phyloP scores from a whole-genome alignment of 495 filamentous ascomycete genomes.

The Xylaria nigripes region DNA sequence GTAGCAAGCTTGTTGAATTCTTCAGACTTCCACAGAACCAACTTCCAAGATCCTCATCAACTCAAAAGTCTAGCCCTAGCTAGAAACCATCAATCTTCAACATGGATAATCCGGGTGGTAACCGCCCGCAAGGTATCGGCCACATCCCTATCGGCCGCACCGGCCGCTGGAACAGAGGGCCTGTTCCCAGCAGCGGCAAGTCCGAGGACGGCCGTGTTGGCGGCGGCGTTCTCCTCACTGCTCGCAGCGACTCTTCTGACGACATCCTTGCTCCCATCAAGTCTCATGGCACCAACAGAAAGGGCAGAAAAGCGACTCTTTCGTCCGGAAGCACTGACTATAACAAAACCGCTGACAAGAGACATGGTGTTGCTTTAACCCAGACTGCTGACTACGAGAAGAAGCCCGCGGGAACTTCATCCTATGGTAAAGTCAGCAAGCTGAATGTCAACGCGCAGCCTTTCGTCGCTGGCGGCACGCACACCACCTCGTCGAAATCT shows the following conservation, averaged over 20 bases:
- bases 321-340: neutral
- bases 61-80: neutral
- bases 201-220: slow-evolving; percentile 1
- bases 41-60: neutral
- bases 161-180: neutral
- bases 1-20: neutral
- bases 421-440: neutral
- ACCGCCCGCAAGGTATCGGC: neutral
- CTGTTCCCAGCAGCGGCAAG: neutral
- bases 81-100: neutral
- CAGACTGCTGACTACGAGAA: too few relatives aligned
- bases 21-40: too few relatives aligned
- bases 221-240: slow-evolving; percentile 1
- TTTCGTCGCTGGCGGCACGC: neutral
- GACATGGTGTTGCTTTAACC: too few relatives aligned
- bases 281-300: neutral
- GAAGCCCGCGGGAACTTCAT: too few relatives aligned
- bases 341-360: too few relatives aligned
- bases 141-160: neutral
- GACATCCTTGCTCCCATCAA: neutral
- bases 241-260: neutral
- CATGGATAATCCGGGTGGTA: neutral
- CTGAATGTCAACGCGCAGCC: neutral
- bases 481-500: neutral
- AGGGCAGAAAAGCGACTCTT: neutral